phyloP scores from a whole-genome alignment of 2,329 filamentous ascomycete genomes.

The Ceratocystis eucalypticola region DNA sequence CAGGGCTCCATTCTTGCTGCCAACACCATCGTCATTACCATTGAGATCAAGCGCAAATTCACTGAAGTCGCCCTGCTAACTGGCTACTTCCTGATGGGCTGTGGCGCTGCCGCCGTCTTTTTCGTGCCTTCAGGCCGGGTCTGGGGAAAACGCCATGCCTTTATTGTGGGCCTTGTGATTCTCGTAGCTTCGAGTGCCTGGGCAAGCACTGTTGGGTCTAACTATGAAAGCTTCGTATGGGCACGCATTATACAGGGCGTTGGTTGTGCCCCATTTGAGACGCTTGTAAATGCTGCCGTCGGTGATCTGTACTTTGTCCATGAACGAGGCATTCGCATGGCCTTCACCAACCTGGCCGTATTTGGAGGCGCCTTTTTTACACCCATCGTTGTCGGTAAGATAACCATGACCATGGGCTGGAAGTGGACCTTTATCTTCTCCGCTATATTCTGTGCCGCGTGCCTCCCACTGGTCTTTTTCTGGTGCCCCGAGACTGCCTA shows the following conservation, averaged over 20 bases:
- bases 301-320: constrained; percentile 86
- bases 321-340: constrained; percentile 76
- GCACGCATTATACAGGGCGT: constrained; percentile 77
- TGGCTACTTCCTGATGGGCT: constrained; percentile 74
- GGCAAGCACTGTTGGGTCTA: constrained; percentile 55
- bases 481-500: constrained; percentile 79
- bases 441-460: constrained; percentile 62
- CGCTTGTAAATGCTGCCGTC: constrained; percentile 74
- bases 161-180: constrained; percentile 61
- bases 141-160: constrained; percentile 86
- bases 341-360: constrained; percentile 49
- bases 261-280: constrained; percentile 77
- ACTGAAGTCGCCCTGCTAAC: constrained; percentile 71
- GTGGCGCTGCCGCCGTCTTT: constrained; percentile 66
- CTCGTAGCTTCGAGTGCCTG: constrained; percentile 63
- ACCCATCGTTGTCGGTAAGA: constrained; percentile 80
- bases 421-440: constrained; percentile 81
- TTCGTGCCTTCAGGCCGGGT: constrained; percentile 79
- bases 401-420: constrained; percentile 65
- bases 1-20: constrained; percentile 79
- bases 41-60: constrained; percentile 52
- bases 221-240: constrained; percentile 60
- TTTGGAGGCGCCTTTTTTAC: constrained; percentile 51
- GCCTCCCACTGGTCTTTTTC: constrained; percentile 59
- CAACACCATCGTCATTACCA: constrained; percentile 65